A percentile compares a stretch with the other conserved stretches of the same genome.
Evolutionary conservation across 1,284 basidiomycete species (phyloP).

Genomic region (Mixia osmundae): DNA sequence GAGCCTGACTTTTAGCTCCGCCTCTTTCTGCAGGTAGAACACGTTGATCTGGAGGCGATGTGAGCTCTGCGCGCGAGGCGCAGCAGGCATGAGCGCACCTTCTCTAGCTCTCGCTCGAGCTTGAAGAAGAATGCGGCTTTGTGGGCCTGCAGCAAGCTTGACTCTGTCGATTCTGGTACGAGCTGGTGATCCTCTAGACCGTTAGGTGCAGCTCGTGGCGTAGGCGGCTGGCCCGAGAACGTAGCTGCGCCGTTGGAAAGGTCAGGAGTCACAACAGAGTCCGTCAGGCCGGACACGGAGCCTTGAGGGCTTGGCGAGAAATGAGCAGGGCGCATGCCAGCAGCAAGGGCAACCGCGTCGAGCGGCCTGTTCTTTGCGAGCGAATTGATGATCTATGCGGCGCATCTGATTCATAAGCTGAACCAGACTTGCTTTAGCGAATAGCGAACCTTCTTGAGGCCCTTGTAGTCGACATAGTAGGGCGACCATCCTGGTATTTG

Average conservation of each 20-base stretch:
- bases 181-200: background rate
- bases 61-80: background rate
- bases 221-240: slow-evolving; percentile 1
- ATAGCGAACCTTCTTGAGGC: slow-evolving; percentile 47
- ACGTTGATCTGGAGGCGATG: slow-evolving; percentile 58
- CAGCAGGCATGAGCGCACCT: slow-evolving; percentile 31
- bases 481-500: slow-evolving; percentile 92
- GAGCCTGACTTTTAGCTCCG: slow-evolving; percentile 73
- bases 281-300: too few relatives aligned
- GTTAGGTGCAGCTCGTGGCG: background rate
- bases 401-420: background rate
- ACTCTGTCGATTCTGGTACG: slow-evolving; percentile 19
- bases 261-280: too few relatives aligned
- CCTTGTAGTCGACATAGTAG: slow-evolving; percentile 97
- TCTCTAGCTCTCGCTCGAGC: slow-evolving; percentile 89
- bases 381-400: slow-evolving; percentile 70
- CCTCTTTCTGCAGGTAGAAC: slow-evolving; percentile 97
- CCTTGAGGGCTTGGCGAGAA: slow-evolving; percentile 1
- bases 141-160: slow-evolving; percentile 54
- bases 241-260: too few relatives aligned
- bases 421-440: background rate
- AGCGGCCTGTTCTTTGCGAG: slow-evolving; percentile 70
- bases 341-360: slow-evolving; percentile 65
- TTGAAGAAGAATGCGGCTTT: slow-evolving; percentile 99
- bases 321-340: slow-evolving; percentile 48